phyloP scores from a whole-genome alignment of 2,329 filamentous ascomycete species.

The Cephalotrichum gorgonifer region DNA sequence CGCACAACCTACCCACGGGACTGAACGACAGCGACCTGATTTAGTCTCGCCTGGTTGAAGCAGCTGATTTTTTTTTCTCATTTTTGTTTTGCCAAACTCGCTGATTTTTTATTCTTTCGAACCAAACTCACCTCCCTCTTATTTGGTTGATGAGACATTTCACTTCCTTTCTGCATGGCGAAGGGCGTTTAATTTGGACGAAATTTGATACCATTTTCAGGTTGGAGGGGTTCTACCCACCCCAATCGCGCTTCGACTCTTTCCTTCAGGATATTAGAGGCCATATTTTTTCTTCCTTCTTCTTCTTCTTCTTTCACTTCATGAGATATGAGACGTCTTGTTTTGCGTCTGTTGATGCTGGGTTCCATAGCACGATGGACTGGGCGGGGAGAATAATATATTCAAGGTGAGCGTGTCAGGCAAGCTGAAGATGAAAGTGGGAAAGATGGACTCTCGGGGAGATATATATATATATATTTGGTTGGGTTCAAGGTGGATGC shows the following conservation, averaged over 20 bases:
- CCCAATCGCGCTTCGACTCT: neutral
- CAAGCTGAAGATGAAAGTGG: neutral
- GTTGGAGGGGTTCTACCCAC: neutral
- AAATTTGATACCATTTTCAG: neutral
- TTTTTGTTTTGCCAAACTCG: conserved; percentile 7
- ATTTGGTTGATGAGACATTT: neutral
- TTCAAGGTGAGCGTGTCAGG: too few species aligned
- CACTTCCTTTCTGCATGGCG: conserved; percentile 1
- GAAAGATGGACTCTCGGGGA: too few species aligned
- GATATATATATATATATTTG: too few species aligned
- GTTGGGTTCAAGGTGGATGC: too few species aligned
- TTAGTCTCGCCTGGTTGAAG: conserved; percentile 17
- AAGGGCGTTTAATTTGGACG: neutral
- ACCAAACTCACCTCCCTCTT: neutral
- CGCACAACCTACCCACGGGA: conserved; percentile 29
- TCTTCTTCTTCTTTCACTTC: conserved; percentile 8
- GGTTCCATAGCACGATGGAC: neutral
- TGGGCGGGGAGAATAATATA: neutral
- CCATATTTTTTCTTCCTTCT: conserved; percentile 11
- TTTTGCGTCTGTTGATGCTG: too few species aligned
- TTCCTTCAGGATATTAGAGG: conserved; percentile 1
- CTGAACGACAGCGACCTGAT: conserved; percentile 47
- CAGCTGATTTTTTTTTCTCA: neutral
- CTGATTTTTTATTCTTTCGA: conserved; percentile 1
- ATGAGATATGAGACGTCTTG: neutral